These are phyloP conservation scores for Rhizophagus sp. DNA, from an alignment of 192 early-diverging fungal genomes.

Conservation along the genomic window DNA sequence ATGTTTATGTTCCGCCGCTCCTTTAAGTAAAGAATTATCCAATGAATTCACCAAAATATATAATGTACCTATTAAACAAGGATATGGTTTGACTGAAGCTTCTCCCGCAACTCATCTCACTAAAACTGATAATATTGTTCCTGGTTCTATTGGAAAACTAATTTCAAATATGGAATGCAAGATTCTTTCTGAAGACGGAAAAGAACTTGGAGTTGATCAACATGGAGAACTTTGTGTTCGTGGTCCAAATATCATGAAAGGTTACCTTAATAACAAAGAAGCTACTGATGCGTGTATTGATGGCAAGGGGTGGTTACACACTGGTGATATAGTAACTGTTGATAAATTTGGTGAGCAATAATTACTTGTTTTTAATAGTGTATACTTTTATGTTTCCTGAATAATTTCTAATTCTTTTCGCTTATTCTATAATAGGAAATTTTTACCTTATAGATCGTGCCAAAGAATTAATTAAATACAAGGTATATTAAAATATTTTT, in stretches of 20 bases:
- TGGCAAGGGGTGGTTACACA: constrained; percentile 81
- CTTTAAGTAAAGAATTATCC: constrained; percentile 41
- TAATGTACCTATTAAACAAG: constrained; percentile 49
- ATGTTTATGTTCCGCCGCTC: constrained; percentile 67
- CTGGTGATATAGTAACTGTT: constrained; percentile 78
- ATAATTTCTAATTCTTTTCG: not conserved
- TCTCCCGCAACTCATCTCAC: constrained; percentile 54
- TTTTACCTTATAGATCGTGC: constrained; percentile 73
- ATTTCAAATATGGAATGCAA: constrained; percentile 73
- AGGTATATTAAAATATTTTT: constrained; percentile 54
- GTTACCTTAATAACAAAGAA: constrained; percentile 82
- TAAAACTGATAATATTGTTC: constrained; percentile 32
- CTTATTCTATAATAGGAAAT: constrained; percentile 26
- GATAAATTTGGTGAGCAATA: constrained; percentile 55
- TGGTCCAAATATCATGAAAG: constrained; percentile 70
- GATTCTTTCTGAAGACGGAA: constrained; percentile 71
- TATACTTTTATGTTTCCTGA: not conserved
- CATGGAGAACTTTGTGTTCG: constrained; percentile 88
- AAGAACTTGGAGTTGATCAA: constrained; percentile 30
- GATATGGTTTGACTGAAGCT: constrained; percentile 68
- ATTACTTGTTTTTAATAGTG: not conserved
- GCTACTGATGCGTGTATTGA: constrained; percentile 79
- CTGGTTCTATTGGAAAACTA: constrained; percentile 70
- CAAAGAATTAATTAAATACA: constrained; percentile 96
- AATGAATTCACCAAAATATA: constrained; percentile 42